Evolutionary conservation across 1,139 yeast species (phyloP).

Genomic region (Taphrina wiesneri): DNA sequence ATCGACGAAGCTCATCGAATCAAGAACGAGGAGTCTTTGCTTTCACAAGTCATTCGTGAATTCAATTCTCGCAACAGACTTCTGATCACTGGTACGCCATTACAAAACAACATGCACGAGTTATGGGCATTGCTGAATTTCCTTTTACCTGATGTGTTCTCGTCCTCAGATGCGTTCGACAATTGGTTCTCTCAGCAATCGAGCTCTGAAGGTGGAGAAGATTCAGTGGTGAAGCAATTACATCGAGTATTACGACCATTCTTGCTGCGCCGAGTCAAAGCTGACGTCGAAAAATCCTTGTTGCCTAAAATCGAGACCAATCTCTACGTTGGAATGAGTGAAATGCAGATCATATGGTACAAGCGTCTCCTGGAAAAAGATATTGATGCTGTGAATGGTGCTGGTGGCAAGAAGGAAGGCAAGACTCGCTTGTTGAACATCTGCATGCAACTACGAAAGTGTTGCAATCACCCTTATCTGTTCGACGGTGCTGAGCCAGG

Average conservation of each 20-base stretch:
- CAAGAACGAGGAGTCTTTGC: slow-evolving; percentile 86
- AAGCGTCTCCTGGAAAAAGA: slow-evolving; percentile 85
- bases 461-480: slow-evolving; percentile 94
- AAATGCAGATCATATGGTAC: slow-evolving; percentile 92
- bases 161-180: slow-evolving; percentile 85
- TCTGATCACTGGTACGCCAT: slow-evolving; percentile 91
- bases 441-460: slow-evolving; percentile 94
- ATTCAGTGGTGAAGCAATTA: slow-evolving; percentile 74
- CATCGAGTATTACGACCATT: slow-evolving; percentile 91
- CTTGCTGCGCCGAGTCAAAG: slow-evolving; percentile 79
- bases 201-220: slow-evolving; percentile 50
- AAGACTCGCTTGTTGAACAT: slow-evolving; percentile 86
- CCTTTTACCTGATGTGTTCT: slow-evolving; percentile 88
- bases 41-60: slow-evolving; percentile 84
- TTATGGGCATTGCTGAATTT: slow-evolving; percentile 92
- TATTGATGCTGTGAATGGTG: slow-evolving; percentile 94
- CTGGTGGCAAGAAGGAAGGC: slow-evolving; percentile 82
- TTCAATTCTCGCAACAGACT: slow-evolving; percentile 82
- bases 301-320: slow-evolving; percentile 85
- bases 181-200: slow-evolving; percentile 70
- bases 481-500: slow-evolving; percentile 99
- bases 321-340: slow-evolving; percentile 88
- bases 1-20: slow-evolving; percentile 97
- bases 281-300: slow-evolving; percentile 88
- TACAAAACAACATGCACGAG: slow-evolving; percentile 92